Evolutionary conservation across 2,329 filamentous ascomycete species (phyloP).

Genomic region (Orbilia quercus): DNA sequence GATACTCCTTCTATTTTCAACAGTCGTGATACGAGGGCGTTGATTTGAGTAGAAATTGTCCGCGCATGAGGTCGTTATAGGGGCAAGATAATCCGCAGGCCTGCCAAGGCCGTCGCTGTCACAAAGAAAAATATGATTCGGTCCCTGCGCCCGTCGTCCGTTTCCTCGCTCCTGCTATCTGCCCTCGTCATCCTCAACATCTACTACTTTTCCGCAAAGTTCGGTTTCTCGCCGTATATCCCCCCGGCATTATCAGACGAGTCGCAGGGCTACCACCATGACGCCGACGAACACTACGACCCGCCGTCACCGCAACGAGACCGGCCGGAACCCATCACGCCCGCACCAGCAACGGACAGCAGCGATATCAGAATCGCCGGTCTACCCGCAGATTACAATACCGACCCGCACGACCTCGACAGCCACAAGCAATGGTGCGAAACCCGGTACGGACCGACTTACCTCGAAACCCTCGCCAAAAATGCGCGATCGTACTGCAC

Average conservation of each 20-base stretch:
- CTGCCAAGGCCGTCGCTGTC: neutral
- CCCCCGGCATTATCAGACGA: neutral
- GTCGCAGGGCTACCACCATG: neutral
- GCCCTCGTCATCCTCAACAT: constrained; percentile 29
- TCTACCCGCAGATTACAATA: constrained; percentile 29
- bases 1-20: too few species aligned
- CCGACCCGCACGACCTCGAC: constrained; percentile 13
- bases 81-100: neutral
- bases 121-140: constrained; percentile 13
- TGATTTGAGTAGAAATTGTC: too few species aligned
- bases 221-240: constrained; percentile 3
- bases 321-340: too few species aligned
- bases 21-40: too few species aligned
- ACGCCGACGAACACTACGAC: neutral
- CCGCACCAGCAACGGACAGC: too few species aligned
- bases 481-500: constrained; percentile 59
- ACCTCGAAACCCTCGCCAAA: constrained; percentile 60
- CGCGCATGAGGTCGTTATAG: neutral
- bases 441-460: constrained; percentile 50
- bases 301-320: too few species aligned
- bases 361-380: neutral
- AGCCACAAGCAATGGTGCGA: constrained; percentile 46
- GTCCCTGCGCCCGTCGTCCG: constrained; percentile 17
- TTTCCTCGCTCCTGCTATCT: constrained; percentile 12
- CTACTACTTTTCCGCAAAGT: constrained; percentile 32